Evolutionary conservation across 1,284 basidiomycete species (phyloP), one percentile per base, ranked within the genome.

Genomic region (Trichosporon sp.): DNA sequence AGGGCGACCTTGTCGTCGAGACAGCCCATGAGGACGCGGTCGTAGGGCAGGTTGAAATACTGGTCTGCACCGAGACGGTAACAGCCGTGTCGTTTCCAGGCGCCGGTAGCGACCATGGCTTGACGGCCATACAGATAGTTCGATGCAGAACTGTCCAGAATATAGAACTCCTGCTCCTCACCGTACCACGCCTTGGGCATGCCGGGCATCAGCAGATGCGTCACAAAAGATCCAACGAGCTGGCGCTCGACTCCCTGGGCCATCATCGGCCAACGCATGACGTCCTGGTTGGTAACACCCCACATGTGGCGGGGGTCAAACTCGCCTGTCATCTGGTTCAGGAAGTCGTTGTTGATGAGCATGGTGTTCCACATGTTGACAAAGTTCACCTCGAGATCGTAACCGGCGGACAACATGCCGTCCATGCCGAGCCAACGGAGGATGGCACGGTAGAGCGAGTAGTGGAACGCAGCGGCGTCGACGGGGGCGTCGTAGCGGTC

Each of bases 11-110:
- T 91, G 70, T 89, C 87, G 74, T 95, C 91, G 63, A 88, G 73
- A 75, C 92, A 95, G 59, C 91, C 92, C 25, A 90, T 82, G 34
- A 91, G 77, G 6, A 89, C 82, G 71, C 86, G 87, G 65, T 90
- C 88, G 67, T 94, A 82, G 2, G 89, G 89, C 85, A 93, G 89
- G 78, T 93, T 90, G 83, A 87, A 95, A 81, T 92, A 95, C 74
- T 95, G 92, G 66, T 86, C 84, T 4, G 92, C 93, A 31, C 92
- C 92, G 37, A 94, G 85, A 61, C 83, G 84, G 80, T 95, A 95
- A 78, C 92, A 95, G 10, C 92, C 92, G 75, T 95, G 92, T 44
- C 89, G 86, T 77, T 92, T 89, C 92, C 92, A 95, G 0, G 92
- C 92, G 58, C 82, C 86, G 73, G 84, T 91, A 58, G 85, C 85